These are phyloP conservation scores for Cyclotella choctawhatcheeana DNA, from an alignment of 108 stramenopile genomes.

Conservation along the genomic window DNA sequence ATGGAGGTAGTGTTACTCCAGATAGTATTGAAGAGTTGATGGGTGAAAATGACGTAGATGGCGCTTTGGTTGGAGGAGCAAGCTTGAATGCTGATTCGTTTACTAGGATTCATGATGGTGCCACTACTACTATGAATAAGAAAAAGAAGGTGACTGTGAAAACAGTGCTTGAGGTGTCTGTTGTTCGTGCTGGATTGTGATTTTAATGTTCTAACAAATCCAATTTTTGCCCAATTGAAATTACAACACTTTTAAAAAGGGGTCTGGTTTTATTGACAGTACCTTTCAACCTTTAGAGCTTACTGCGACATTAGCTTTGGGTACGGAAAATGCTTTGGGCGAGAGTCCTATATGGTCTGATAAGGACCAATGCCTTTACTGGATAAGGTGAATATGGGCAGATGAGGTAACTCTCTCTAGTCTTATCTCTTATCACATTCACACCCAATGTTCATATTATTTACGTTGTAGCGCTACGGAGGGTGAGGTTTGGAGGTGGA, in stretches of 20 bases:
- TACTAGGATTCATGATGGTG: slow-evolving; percentile 73
- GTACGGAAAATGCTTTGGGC: slow-evolving; percentile 67
- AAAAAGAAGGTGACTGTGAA: slow-evolving; percentile 20
- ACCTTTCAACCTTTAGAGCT: slow-evolving; percentile 15
- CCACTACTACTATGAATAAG: slow-evolving; percentile 3
- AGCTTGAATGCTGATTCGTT: slow-evolving; percentile 74
- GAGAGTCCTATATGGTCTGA: slow-evolving; percentile 73
- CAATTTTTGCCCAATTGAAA: neutral
- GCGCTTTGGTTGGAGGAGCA: slow-evolving; percentile 74
- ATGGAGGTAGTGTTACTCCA: slow-evolving; percentile 75
- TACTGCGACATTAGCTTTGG: slow-evolving; percentile 31
- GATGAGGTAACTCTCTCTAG: no score
- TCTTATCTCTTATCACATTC: no score
- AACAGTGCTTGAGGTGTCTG: neutral
- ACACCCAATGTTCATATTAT: no score
- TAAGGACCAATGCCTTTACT: slow-evolving; percentile 62
- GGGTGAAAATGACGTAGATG: slow-evolving; percentile 70
- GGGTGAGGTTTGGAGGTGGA: slow-evolving; percentile 76
- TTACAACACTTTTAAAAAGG: no score
- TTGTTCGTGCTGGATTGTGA: neutral
- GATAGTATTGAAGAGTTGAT: slow-evolving; percentile 58
- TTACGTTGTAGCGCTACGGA: slow-evolving; percentile 58
- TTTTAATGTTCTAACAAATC: neutral
- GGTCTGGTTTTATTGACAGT: neutral
- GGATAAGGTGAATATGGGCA: slow-evolving; percentile 57